These are phyloP conservation scores for Trichoderma harzianum DNA, from an alignment of 2,329 filamentous ascomycete species.

Conservation along the genomic window DNA sequence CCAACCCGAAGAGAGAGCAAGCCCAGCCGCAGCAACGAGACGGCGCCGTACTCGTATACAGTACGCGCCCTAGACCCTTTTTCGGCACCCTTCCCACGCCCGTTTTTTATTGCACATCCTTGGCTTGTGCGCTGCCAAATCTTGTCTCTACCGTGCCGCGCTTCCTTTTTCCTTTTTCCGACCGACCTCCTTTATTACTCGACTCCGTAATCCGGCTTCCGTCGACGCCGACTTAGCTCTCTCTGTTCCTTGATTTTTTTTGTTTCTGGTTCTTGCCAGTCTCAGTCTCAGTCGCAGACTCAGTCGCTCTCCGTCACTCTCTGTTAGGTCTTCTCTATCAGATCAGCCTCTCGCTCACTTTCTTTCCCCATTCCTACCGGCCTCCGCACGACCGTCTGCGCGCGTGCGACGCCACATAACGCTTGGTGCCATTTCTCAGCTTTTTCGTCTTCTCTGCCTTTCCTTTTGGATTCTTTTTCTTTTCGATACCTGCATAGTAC, in stretches of 20 bases:
- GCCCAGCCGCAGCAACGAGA: neutral
- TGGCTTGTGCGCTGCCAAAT: slow-evolving; percentile 17
- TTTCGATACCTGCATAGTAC: slow-evolving; percentile 11
- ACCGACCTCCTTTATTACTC: slow-evolving; percentile 15
- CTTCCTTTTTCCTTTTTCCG: slow-evolving; percentile 18
- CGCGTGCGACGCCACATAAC: slow-evolving; percentile 10
- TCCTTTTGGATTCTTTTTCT: slow-evolving; percentile 14
- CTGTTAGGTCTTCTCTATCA: slow-evolving; percentile 8
- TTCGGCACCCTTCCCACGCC: slow-evolving; percentile 13
- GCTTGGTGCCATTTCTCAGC: slow-evolving; percentile 10
- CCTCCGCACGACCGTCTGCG: slow-evolving; percentile 6
- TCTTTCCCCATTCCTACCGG: neutral
- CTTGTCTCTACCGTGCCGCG: slow-evolving; percentile 10
- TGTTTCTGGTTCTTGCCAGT: neutral
- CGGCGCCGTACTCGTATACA: slow-evolving; percentile 14
- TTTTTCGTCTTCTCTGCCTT: slow-evolving; percentile 2
- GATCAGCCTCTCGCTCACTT: slow-evolving; percentile 7
- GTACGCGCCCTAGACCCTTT: slow-evolving; percentile 12
- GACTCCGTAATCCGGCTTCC: slow-evolving; percentile 11
- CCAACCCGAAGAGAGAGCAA: neutral
- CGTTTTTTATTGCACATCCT: slow-evolving; percentile 16
- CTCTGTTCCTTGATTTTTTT: slow-evolving; percentile 11
- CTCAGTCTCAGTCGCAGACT: neutral
- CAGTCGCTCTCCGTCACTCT: neutral
- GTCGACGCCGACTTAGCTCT: slow-evolving; percentile 13